These are phyloP conservation scores for Fusarium sp. DNA, from an alignment of 2,329 filamentous ascomycete genomes.

Conservation along the genomic window DNA sequence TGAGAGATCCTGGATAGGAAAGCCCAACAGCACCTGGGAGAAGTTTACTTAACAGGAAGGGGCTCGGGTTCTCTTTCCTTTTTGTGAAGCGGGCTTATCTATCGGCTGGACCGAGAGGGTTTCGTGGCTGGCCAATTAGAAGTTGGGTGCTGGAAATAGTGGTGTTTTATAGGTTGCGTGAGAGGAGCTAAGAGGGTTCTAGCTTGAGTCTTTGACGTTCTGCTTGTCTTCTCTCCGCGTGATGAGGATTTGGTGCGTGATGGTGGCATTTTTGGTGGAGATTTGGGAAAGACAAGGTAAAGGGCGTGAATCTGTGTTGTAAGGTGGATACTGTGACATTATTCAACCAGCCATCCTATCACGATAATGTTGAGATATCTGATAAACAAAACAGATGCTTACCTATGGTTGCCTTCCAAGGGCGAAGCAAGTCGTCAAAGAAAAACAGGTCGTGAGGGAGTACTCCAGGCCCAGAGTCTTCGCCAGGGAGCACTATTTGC, in stretches of 20 bases:
- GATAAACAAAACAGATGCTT: no score
- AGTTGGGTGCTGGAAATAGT: neutral
- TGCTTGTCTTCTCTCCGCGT: constrained; percentile 1
- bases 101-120: constrained; percentile 7
- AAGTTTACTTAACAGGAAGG: constrained; percentile 20
- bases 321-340: neutral
- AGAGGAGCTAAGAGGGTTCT: neutral
- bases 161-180: neutral
- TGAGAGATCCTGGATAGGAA: neutral
- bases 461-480: no score
- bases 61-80: constrained; percentile 28
- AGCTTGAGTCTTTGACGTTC: constrained; percentile 8
- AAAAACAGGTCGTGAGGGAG: no score
- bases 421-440: no score
- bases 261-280: neutral
- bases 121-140: constrained; percentile 9
- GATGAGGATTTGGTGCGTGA: neutral
- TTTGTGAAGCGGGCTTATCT: constrained; percentile 15
- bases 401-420: no score
- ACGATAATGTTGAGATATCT: no score
- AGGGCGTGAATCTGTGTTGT: constrained; percentile 6
- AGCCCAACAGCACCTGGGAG: neutral
- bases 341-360: neutral
- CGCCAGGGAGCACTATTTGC: no score
- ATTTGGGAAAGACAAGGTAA: constrained; percentile 10